These are phyloP conservation scores for Dactylellina drechsleri DNA, from an alignment of 2,329 filamentous ascomycete species.

Conservation along the genomic window DNA sequence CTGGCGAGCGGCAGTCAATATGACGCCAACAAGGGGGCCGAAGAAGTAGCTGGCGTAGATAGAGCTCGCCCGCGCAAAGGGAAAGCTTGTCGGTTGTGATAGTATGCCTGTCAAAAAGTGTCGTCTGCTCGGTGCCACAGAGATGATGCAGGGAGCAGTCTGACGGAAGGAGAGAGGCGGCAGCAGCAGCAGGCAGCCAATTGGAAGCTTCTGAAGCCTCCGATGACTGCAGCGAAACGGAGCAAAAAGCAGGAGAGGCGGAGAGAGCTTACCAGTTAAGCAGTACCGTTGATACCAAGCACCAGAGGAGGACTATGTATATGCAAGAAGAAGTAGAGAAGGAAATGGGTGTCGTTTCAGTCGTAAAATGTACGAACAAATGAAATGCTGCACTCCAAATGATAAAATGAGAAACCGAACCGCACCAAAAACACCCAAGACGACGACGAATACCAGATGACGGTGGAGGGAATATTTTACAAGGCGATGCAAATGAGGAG, in stretches of 20 bases:
- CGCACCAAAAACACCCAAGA: slow-evolving; percentile 43
- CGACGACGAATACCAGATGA: slow-evolving; percentile 29
- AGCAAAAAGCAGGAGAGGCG: neutral
- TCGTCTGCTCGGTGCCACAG: slow-evolving; percentile 48
- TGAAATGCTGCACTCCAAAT: slow-evolving; percentile 42
- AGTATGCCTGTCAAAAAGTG: slow-evolving; percentile 41
- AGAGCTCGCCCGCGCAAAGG: neutral
- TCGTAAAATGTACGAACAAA: slow-evolving; percentile 38
- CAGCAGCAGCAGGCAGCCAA: slow-evolving; percentile 39
- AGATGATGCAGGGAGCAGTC: slow-evolving; percentile 46
- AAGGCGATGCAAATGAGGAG: slow-evolving; percentile 29
- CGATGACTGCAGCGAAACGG: neutral
- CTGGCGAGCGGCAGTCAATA: neutral
- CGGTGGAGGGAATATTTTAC: slow-evolving; percentile 45
- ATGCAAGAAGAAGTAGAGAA: slow-evolving; percentile 28
- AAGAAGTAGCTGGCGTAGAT: neutral
- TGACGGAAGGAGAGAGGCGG: slow-evolving; percentile 13
- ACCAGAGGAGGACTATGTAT: neutral
- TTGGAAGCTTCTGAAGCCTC: slow-evolving; percentile 14
- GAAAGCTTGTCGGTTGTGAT: neutral
- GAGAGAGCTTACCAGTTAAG: slow-evolving; percentile 46
- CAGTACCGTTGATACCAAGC: slow-evolving; percentile 35
- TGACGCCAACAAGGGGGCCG: neutral
- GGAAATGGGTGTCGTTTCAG: slow-evolving; percentile 48
- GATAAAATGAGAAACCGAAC: slow-evolving; percentile 38